Evolutionary conservation across 2,329 filamentous ascomycete genomes (phyloP).

Genomic region (Fusarium musae): DNA sequence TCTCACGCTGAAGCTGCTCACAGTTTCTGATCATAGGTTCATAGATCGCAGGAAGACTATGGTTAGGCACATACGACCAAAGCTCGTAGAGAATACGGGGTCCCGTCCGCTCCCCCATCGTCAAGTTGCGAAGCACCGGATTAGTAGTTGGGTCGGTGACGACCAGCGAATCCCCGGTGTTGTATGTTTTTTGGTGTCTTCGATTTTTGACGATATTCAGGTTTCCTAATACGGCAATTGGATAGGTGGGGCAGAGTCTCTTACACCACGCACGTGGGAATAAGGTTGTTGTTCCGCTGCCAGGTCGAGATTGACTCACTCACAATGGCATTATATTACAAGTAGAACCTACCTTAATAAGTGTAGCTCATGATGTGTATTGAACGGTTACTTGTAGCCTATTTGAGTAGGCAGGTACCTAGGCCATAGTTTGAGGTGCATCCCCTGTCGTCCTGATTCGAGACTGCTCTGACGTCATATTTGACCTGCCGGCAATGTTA

Average conservation of each 20-base stretch:
- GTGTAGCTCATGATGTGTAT: neutral
- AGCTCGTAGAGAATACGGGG: slow-evolving; percentile 11
- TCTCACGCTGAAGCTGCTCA: neutral
- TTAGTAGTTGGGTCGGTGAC: slow-evolving; percentile 24
- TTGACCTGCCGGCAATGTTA: neutral
- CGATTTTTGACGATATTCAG: neutral
- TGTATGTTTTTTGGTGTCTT: slow-evolving; percentile 15
- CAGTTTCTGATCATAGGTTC: neutral
- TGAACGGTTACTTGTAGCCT: neutral
- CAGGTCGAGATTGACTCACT: neutral
- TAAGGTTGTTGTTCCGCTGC: neutral
- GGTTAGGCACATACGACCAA: slow-evolving; percentile 14
- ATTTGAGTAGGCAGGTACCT: neutral
- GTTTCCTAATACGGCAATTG: neutral
- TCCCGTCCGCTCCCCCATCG: slow-evolving; percentile 7
- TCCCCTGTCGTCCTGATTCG: neutral
- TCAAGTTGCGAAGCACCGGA: slow-evolving; percentile 18
- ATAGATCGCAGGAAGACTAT: neutral
- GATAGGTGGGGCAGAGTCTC: neutral
- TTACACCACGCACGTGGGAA: neutral
- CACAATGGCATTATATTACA: neutral
- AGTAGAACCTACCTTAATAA: neutral
- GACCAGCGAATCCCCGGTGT: slow-evolving; percentile 24
- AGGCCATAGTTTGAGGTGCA: neutral
- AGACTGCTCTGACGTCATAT: slow-evolving; percentile 19